Base-by-base conservation (phyloP, 2,329 filamentous ascomycete species). In the Verticillium nonalfalfae region DNA sequence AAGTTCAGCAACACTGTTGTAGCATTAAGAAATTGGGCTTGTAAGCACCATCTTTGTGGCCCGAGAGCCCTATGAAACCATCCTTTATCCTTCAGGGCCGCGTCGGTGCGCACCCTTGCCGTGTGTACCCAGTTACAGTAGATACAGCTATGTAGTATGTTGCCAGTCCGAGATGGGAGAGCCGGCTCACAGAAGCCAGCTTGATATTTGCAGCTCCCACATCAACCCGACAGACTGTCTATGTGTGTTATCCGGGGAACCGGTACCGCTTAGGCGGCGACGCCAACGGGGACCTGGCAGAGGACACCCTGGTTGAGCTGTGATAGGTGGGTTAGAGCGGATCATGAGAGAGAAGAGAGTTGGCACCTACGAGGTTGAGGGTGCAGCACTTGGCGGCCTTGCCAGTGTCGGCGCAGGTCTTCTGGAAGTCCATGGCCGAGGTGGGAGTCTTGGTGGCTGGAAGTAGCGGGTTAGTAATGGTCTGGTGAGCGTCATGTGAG, bases 361-460 rank as follows among this genome's bases (percentile, higher is more conserved):
- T 15, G 7, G 3, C 15, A 58, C 63, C 60, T 35, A 65, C 56
- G 18, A 86, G 76, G 7, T 83, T 83, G 26, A 86, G 65, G 14
- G 80, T 71, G 65, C 84, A 87, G 79, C 84, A 86, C 67, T 81
- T 81, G 60, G 82, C 82, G 63, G 78, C 78, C 73, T 85, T 82
- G 59, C 82, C 82, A 4, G 76, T 74, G 4, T 66, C 75, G 2
- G 81, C 59, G 68, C 82, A 85, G 65, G 78, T 72, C 21, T 72
- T 70, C 62, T 74, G 71, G 72, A 85, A 83, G 62, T 75, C 68
- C 26, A 73, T 71, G 59, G 76, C 73, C 63, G 70, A 69, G 39
- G 68, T 68, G 14, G 81, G 80, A 4, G 70, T 66, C 1, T 61
- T 34, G 10, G 69, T 5, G 26, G 84, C 55, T 57, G 15, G 26